Percentiles rank a stretch among this genome's conserved stretches.
Evolutionary conservation across 139 green algal species (phyloP).

Genomic region (Volvox africanus): DNA sequence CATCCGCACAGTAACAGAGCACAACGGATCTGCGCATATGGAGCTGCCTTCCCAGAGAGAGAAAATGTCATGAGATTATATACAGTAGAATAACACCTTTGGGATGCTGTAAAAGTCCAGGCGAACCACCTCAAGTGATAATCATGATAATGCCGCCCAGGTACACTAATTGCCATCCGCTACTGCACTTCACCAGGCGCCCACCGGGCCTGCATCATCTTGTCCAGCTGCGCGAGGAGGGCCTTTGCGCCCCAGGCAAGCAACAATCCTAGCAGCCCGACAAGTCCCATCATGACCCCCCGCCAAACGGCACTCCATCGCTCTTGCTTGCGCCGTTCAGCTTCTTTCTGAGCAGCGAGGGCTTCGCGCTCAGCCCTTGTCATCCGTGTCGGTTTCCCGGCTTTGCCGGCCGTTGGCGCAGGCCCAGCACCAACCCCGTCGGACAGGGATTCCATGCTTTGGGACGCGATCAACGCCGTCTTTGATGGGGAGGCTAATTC

Average conservation of each 20-base stretch:
- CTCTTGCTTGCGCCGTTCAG: constrained; percentile 38
- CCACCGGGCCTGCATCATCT: not conserved
- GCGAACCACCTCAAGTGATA: too few relatives aligned
- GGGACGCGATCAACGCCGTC: not conserved
- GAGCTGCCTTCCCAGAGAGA: too few relatives aligned
- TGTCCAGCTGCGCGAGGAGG: not conserved
- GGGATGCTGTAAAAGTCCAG: too few relatives aligned
- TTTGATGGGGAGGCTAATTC: not conserved
- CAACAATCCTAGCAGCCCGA: constrained; percentile 32
- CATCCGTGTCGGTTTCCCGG: constrained; percentile 24
- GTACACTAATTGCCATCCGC: too few relatives aligned
- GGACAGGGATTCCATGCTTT: not conserved
- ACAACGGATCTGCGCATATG: too few relatives aligned
- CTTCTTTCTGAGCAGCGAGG: constrained; percentile 42
- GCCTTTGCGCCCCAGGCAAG: not conserved
- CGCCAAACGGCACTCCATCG: constrained; percentile 9
- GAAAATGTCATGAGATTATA: too few relatives aligned
- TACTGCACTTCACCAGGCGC: not conserved
- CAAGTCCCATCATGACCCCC: not conserved
- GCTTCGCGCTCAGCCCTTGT: constrained; percentile 56
- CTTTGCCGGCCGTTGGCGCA: not conserved
- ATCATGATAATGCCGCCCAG: too few relatives aligned
- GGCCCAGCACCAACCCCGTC: constrained; percentile 34
- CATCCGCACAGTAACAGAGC: not conserved
- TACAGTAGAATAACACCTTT: too few relatives aligned